These are phyloP conservation scores for Chenopodium formosanum DNA, from an alignment of 148 eudicot species.

Conservation along the genomic window DNA sequence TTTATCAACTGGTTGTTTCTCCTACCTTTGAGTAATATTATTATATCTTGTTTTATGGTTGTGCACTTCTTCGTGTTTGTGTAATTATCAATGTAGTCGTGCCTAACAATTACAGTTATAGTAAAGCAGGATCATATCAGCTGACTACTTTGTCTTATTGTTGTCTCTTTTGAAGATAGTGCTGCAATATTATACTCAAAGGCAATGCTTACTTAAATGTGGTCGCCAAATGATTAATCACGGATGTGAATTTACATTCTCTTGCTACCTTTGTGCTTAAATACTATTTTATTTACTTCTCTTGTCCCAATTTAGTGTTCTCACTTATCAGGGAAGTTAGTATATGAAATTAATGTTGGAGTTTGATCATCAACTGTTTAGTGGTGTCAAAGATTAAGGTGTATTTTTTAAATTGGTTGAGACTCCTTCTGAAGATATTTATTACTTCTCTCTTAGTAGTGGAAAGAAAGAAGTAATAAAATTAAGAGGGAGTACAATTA, in stretches of 20 bases:
- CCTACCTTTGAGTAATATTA: background rate
- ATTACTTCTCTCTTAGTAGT: too few species aligned
- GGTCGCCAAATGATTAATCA: conserved; percentile 68
- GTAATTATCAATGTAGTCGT: background rate
- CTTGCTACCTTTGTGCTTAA: background rate
- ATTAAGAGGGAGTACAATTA: too few species aligned
- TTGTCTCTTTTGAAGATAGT: conserved; percentile 54
- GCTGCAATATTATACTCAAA: conserved; percentile 86
- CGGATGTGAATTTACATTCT: conserved; percentile 56
- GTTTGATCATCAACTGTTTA: too few species aligned
- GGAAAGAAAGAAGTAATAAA: too few species aligned
- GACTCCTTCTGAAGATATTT: too few species aligned
- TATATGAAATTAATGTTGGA: too few species aligned
- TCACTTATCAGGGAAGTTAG: too few species aligned
- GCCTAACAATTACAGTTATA: background rate
- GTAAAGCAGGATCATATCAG: background rate
- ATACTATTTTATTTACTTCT: too few species aligned
- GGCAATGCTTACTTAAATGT: conserved; percentile 97
- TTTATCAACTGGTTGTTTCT: background rate
- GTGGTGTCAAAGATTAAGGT: too few species aligned
- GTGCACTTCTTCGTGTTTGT: background rate
- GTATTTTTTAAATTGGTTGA: too few species aligned
- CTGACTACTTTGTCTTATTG: conserved; percentile 17
- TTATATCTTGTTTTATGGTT: background rate
- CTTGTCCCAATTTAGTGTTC: too few species aligned